Percentiles rank a stretch among this genome's conserved stretches.
These are phyloP conservation scores for Tribonema minus DNA, from an alignment of 108 stramenopile species.

Conservation along the genomic window DNA sequence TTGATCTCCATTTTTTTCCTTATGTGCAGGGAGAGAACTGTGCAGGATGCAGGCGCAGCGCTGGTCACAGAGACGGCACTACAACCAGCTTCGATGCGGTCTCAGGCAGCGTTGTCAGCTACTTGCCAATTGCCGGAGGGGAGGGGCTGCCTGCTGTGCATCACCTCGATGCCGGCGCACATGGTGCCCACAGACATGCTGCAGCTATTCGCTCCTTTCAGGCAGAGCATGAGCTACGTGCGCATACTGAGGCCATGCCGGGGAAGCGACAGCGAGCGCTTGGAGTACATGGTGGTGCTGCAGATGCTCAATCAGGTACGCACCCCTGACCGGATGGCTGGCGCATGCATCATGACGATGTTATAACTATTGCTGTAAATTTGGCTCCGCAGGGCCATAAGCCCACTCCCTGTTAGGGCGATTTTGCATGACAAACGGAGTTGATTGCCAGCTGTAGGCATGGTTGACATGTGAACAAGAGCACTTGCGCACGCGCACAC, in stretches of 20 bases:
- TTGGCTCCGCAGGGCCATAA: neutral
- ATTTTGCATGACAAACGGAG: neutral
- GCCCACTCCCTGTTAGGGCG: neutral
- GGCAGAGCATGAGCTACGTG: conserved; percentile 17
- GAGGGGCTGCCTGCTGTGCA: conserved; percentile 28
- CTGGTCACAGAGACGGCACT: too few relatives aligned
- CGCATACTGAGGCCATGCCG: conserved; percentile 39
- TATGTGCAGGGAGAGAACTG: too few relatives aligned
- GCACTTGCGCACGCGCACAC: too few relatives aligned
- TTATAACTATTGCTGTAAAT: neutral
- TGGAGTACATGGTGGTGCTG: conserved; percentile 43
- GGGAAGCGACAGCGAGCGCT: conserved; percentile 7
- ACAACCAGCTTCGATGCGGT: too few relatives aligned
- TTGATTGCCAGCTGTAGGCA: neutral
- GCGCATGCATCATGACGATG: neutral
- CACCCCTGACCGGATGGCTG: neutral
- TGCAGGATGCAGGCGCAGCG: too few relatives aligned
- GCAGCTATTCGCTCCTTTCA: conserved; percentile 37
- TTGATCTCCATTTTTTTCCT: too few relatives aligned
- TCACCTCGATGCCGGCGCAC: conserved; percentile 43
- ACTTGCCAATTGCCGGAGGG: conserved; percentile 28
- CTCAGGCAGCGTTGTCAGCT: too few relatives aligned
- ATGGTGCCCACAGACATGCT: conserved; percentile 45
- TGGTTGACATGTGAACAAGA: neutral
- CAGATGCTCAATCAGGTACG: conserved; percentile 35